Evolutionary conservation across 139 green algal genomes (phyloP).

Genomic region (Chlorella sp.): DNA sequence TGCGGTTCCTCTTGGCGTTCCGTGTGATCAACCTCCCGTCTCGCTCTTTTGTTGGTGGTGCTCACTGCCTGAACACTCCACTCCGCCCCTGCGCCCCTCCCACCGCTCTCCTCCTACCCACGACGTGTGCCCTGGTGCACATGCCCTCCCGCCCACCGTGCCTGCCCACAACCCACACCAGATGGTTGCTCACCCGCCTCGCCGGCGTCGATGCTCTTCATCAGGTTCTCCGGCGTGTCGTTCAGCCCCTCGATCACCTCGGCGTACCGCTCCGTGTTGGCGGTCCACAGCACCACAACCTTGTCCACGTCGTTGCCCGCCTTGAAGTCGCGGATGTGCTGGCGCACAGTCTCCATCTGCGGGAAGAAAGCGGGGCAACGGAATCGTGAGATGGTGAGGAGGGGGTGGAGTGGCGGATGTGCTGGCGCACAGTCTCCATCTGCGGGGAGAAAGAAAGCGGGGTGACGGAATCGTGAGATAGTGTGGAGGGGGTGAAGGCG

Average conservation of each 20-base stretch:
- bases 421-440: constrained; percentile 61
- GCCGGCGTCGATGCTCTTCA: constrained; percentile 81
- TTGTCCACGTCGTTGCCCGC: constrained; percentile 65
- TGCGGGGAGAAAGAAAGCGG: constrained; percentile 33
- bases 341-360: constrained; percentile 84
- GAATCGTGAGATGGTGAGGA: too few relatives aligned
- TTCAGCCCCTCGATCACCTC: constrained; percentile 91
- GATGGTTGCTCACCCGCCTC: constrained; percentile 65
- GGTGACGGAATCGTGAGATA: too few relatives aligned
- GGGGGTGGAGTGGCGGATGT: too few relatives aligned
- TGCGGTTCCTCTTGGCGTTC: too few relatives aligned
- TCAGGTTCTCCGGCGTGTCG: constrained; percentile 95
- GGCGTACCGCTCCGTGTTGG: constrained; percentile 99
- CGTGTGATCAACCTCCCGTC: too few relatives aligned
- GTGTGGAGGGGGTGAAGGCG: too few relatives aligned
- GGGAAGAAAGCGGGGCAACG: too few relatives aligned
- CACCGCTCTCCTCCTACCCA: too few relatives aligned
- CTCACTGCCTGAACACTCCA: too few relatives aligned
- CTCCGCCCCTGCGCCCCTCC: too few relatives aligned
- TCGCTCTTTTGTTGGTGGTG: too few relatives aligned
- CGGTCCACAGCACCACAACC: constrained; percentile 98
- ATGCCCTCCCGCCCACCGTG: not conserved
- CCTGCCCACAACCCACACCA: not conserved
- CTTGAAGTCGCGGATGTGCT: constrained; percentile 95
- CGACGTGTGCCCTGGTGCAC: too few relatives aligned